phyloP scores from a whole-genome alignment of 805 yeast genomes.

The Candida boleticola region DNA sequence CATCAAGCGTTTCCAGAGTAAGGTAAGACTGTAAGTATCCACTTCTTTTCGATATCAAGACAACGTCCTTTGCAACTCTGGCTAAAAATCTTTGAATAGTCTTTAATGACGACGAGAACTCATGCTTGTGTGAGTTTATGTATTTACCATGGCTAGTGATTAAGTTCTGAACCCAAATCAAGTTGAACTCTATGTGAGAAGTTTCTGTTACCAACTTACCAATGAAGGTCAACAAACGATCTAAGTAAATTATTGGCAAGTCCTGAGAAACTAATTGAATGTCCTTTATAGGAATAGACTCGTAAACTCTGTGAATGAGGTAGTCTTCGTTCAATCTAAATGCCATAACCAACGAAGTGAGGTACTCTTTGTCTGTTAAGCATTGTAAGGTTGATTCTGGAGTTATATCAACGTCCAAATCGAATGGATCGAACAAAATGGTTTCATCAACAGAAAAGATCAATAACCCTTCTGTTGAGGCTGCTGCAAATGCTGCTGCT shows the following conservation, averaged over 20 bases:
- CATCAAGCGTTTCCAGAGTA: slow-evolving; percentile 19
- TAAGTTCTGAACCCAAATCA: slow-evolving; percentile 75
- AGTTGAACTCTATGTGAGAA: slow-evolving; percentile 79
- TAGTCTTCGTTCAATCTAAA: slow-evolving; percentile 84
- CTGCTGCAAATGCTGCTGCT: slow-evolving; percentile 86
- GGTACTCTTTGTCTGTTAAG: slow-evolving; percentile 57
- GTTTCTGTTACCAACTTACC: slow-evolving; percentile 66
- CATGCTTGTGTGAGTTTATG: slow-evolving; percentile 59
- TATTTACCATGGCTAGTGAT: slow-evolving; percentile 75
- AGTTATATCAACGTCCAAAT: slow-evolving; percentile 88
- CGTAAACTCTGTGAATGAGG: slow-evolving; percentile 71
- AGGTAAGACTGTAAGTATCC: slow-evolving; percentile 56
- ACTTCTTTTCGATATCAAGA: slow-evolving; percentile 50
- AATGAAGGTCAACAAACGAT: slow-evolving; percentile 64
- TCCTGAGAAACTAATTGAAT: slow-evolving; percentile 64
- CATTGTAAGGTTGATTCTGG: slow-evolving; percentile 70
- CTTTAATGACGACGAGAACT: slow-evolving; percentile 63
- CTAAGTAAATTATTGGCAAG: slow-evolving; percentile 74
- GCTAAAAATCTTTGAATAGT: slow-evolving; percentile 73
- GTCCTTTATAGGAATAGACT: slow-evolving; percentile 67
- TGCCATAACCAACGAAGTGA: slow-evolving; percentile 86
- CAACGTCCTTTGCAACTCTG: slow-evolving; percentile 73
- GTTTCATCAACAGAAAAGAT: slow-evolving; percentile 77
- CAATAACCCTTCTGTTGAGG: slow-evolving; percentile 90
- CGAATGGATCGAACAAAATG: slow-evolving; percentile 87